Conservation (phyloP, 2,329 filamentous ascomycete species). For the Escovopsis weberi region DNA sequence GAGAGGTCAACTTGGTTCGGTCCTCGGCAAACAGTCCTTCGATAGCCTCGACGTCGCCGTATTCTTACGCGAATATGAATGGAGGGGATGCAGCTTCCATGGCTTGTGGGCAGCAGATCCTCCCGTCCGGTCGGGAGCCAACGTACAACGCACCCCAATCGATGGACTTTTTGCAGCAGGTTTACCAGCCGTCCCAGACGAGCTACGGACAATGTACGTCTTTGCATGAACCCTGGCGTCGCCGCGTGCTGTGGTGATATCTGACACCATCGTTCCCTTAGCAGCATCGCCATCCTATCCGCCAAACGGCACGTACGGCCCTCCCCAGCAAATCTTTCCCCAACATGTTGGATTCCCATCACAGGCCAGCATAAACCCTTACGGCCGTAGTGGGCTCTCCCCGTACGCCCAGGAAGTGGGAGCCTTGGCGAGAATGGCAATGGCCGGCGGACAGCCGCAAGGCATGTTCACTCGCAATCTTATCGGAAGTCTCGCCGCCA, state of each 20-base stretch:
- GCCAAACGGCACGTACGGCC: conserved; percentile 19
- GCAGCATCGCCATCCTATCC: conserved; percentile 15
- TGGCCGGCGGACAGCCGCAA: conserved; percentile 38
- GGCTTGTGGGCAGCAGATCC: conserved; percentile 20
- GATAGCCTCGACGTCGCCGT: conserved; percentile 67
- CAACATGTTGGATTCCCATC: conserved; percentile 18
- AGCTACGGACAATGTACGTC: conserved; percentile 19
- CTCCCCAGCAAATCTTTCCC: conserved; percentile 23
- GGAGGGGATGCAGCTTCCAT: conserved; percentile 15
- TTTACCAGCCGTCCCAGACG: conserved; percentile 16
- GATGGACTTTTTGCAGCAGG: conserved; percentile 18
- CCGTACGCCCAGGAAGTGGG: conserved; percentile 17
- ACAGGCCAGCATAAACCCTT: conserved; percentile 14
- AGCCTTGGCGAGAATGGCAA: conserved; percentile 19
- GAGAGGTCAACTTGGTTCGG: conserved; percentile 53
- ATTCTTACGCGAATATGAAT: conserved; percentile 49
- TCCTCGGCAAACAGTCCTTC: conserved; percentile 53
- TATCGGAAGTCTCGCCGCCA: conserved; percentile 81
- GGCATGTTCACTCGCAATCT: conserved; percentile 93
- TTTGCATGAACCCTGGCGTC: neutral
- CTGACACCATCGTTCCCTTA: neutral
- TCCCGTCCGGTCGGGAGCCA: conserved; percentile 24
- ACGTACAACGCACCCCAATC: conserved; percentile 15
- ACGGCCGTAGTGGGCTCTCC: conserved; percentile 12
- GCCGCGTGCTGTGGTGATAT: neutral